Base-by-base conservation (phyloP, 352 stramenopile species). In the Phytopythium delawarense region DNA sequence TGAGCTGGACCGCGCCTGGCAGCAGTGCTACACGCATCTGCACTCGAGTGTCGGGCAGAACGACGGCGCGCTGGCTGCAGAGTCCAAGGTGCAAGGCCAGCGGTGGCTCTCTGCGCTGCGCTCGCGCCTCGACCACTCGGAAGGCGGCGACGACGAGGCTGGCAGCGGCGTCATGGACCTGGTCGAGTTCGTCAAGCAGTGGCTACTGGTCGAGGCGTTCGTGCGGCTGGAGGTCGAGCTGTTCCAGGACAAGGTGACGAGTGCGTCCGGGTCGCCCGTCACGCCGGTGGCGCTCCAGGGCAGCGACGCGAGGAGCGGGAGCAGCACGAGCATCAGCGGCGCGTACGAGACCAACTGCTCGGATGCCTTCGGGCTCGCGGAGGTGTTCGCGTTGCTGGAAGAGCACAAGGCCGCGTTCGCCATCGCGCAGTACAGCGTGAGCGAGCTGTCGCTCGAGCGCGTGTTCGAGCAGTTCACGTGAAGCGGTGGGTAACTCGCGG, bases 401-500 rank as follows among this genome's bases (percentile, higher is more conserved):
- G 56, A 57, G 9, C 70, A 78, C 59, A 97, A 97, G 74, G 32
- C 59, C 7, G 59, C 54, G 25, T 88, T 96, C 54, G 50, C 69
- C 15, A 89, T 98, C 52, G 70, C 83, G 55, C 87, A 96, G 56
- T 98, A 98, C 72, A 96, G 76, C 62, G 76, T 98, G 37, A 96
- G 84, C 45, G 91, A 98, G 63, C 73, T 96, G 42, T 96, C 91
- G 1, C 78, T 98, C 2, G 94, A 98, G 71, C 85, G 89, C 23
- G 89, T 98, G 18, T 98, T 98, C 68, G 94, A 97, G 70, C 78
- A 96, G 62, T 97, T 98, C 59, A 92, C 90, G 48, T 88, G 67
- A 78, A 32, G 45, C 21, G 44, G 4, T 23, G 7, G 15, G 21
- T 51, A 18, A 32, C 45, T 51, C 32, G 25, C n/a, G n/a, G 42